Evolutionary conservation across 768 basidiomycete species (phyloP).

Genomic region (Termitomyces sp.): DNA sequence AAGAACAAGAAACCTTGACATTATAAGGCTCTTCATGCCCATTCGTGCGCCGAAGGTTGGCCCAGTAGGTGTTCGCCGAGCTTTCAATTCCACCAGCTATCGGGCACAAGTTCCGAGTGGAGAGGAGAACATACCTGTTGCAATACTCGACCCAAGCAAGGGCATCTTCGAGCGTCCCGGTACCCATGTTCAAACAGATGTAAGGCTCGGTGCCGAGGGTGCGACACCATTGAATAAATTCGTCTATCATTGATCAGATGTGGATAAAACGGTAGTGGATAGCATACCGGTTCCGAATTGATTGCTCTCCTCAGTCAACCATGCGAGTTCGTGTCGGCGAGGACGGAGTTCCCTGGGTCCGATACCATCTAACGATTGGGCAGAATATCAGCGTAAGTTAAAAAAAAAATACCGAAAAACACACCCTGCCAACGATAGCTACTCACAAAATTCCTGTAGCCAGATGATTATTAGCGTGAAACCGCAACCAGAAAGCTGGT

Average conservation of each 20-base stretch:
- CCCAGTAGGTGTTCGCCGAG: slow-evolving; percentile 40
- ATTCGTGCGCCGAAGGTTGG: slow-evolving; percentile 52
- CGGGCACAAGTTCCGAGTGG: neutral
- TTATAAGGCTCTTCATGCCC: slow-evolving; percentile 50
- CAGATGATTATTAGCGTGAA: neutral
- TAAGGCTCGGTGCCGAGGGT: slow-evolving; percentile 48
- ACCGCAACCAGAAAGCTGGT: neutral
- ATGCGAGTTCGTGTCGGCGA: slow-evolving; percentile 54
- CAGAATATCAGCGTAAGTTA: neutral
- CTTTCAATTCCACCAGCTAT: slow-evolving; percentile 7
- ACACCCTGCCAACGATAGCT: slow-evolving; percentile 49
- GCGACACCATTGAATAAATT: slow-evolving; percentile 53
- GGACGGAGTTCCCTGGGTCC: slow-evolving; percentile 45
- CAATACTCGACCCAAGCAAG: slow-evolving; percentile 60
- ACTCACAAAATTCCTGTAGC: slow-evolving; percentile 41
- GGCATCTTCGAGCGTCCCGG: slow-evolving; percentile 54
- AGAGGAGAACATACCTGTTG: slow-evolving; percentile 31
- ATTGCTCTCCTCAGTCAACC: slow-evolving; percentile 56
- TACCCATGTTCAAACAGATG: slow-evolving; percentile 61
- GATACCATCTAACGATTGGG: slow-evolving; percentile 34
- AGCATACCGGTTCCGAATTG: slow-evolving; percentile 47
- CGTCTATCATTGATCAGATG: slow-evolving; percentile 17
- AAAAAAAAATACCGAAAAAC: neutral
- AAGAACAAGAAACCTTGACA: slow-evolving; percentile 28
- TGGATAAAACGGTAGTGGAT: neutral